These are phyloP conservation scores for Geoglossum cookeanum DNA, from an alignment of 2,329 filamentous ascomycete genomes.

Conservation along the genomic window DNA sequence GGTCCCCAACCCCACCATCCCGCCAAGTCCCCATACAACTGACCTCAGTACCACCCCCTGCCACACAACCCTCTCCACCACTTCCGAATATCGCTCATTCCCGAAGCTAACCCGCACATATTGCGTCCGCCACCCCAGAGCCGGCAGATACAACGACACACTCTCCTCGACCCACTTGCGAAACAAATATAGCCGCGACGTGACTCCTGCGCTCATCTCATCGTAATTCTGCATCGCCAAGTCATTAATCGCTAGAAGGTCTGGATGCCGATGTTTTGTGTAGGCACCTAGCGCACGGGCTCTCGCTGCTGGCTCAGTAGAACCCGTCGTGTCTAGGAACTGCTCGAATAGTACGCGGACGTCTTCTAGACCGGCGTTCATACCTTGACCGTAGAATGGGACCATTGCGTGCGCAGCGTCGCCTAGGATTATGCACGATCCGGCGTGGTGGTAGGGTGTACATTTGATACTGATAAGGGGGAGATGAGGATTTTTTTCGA, in stretches of 20 bases:
- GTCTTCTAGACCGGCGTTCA: constrained; percentile 93
- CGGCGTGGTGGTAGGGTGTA: constrained; percentile 62
- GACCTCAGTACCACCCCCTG: constrained; percentile 42
- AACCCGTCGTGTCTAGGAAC: constrained; percentile 40
- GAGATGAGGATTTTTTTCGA: constrained; percentile 66
- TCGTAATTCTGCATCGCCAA: constrained; percentile 79
- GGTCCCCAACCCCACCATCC: background rate
- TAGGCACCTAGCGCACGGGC: constrained; percentile 48
- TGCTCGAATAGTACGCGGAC: constrained; percentile 72
- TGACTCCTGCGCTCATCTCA: constrained; percentile 81
- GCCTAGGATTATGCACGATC: constrained; percentile 66
- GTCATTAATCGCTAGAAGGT: constrained; percentile 82
- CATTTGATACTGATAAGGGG: constrained; percentile 91
- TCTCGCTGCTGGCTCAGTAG: constrained; percentile 20
- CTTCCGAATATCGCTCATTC: constrained; percentile 76
- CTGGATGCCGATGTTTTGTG: constrained; percentile 49
- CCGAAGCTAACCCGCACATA: constrained; percentile 87
- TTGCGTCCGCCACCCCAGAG: constrained; percentile 75
- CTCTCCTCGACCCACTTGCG: constrained; percentile 78
- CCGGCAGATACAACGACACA: constrained; percentile 55
- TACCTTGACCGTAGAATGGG: constrained; percentile 93
- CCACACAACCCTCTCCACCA: constrained; percentile 47
- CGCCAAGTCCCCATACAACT: background rate
- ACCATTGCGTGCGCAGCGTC: constrained; percentile 97
- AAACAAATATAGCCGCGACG: constrained; percentile 54